A percentile compares a stretch with the other conserved stretches of the same genome.
Evolutionary conservation across 495 filamentous ascomycete species (phyloP).

Genomic region (Rostrohypoxylon terebratum): DNA sequence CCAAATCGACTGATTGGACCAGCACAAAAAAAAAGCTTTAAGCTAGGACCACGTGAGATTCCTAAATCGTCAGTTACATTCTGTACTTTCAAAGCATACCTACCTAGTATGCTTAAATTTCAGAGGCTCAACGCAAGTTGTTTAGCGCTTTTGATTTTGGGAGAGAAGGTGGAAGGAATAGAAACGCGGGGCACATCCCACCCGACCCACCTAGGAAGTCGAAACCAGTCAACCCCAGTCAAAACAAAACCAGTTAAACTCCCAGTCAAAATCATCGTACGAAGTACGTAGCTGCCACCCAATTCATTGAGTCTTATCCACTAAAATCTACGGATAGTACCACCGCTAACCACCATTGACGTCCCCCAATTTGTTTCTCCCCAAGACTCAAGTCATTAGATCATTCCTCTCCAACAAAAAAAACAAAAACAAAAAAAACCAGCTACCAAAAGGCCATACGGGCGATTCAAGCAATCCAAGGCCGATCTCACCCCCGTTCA

Average conservation of each 20-base stretch:
- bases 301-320: slow-evolving; percentile 16
- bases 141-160: no score
- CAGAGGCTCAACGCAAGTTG: slow-evolving; percentile 26
- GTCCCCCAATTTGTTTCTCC: slow-evolving; percentile 9
- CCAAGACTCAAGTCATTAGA: slow-evolving; percentile 38
- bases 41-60: slow-evolving; percentile 31
- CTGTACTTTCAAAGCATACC: no score
- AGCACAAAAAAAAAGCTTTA: slow-evolving; percentile 10
- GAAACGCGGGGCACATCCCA: slow-evolving; percentile 36
- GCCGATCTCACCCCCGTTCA: slow-evolving; percentile 7
- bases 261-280: no score
- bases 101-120: no score
- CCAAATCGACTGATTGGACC: slow-evolving; percentile 16
- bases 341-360: slow-evolving; percentile 1
- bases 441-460: background rate
- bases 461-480: background rate
- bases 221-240: background rate
- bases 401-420: slow-evolving; percentile 33
- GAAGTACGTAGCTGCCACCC: slow-evolving; percentile 3
- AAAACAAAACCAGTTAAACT: background rate
- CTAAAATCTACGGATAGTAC: slow-evolving; percentile 17
- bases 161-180: background rate
- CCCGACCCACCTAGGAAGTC: background rate
- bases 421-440: no score
- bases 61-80: slow-evolving; percentile 5